These are phyloP conservation scores for Ceratocystis variospora DNA, from an alignment of 2,329 filamentous ascomycete species.

Conservation along the genomic window DNA sequence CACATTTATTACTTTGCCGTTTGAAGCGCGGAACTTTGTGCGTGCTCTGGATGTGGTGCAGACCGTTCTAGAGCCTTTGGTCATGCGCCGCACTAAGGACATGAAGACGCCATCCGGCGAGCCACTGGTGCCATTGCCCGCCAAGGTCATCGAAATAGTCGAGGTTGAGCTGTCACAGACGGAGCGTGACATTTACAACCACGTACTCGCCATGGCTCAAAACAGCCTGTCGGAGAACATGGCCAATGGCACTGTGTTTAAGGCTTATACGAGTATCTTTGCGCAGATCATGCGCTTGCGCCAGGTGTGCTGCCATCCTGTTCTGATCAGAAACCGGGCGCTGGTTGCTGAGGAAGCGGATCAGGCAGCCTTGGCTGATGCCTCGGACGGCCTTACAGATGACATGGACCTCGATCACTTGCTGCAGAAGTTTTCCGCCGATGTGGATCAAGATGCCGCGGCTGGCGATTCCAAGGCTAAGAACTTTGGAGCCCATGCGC, in stretches of 20 bases:
- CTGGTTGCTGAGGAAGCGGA: slow-evolving; percentile 80
- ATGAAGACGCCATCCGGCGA: slow-evolving; percentile 86
- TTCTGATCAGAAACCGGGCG: slow-evolving; percentile 72
- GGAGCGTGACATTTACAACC: slow-evolving; percentile 83
- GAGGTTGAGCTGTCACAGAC: slow-evolving; percentile 71
- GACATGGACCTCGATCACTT: slow-evolving; percentile 90
- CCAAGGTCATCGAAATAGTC: slow-evolving; percentile 71
- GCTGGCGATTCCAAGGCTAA: slow-evolving; percentile 22
- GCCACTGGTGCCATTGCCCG: slow-evolving; percentile 64
- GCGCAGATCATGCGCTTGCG: slow-evolving; percentile 86
- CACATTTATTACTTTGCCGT: slow-evolving; percentile 94
- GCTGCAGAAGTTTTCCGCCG: slow-evolving; percentile 67
- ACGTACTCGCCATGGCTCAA: slow-evolving; percentile 73
- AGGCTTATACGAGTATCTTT: slow-evolving; percentile 93
- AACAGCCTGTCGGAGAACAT: slow-evolving; percentile 73
- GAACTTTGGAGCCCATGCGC: slow-evolving; percentile 66
- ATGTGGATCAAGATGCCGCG: slow-evolving; percentile 48
- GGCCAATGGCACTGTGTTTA: slow-evolving; percentile 83
- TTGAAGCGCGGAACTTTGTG: slow-evolving; percentile 89
- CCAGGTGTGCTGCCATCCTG: slow-evolving; percentile 86
- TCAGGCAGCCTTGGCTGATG: slow-evolving; percentile 62
- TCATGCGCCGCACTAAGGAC: slow-evolving; percentile 87
- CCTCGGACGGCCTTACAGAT: slow-evolving; percentile 68
- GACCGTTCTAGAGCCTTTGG: slow-evolving; percentile 89
- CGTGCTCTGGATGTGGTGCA: slow-evolving; percentile 92